A percentile compares a stretch with the other conserved stretches of the same genome.
Conservation (phyloP, 257 asterid genomes). For the Verbena officinalis region DNA sequence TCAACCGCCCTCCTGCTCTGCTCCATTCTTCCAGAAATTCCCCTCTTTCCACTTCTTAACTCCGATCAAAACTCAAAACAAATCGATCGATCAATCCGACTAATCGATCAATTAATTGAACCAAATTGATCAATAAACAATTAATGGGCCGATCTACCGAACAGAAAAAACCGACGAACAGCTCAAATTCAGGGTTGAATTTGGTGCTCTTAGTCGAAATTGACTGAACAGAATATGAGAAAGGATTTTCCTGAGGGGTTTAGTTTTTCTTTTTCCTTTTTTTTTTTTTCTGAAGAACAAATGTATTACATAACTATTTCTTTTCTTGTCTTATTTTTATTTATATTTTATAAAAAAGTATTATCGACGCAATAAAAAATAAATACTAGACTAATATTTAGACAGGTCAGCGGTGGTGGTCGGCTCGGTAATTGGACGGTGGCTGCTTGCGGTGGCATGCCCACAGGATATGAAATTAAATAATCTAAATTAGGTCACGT, state of each 20-base stretch:
- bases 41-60: not conserved
- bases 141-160: conserved; percentile 23
- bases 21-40: conserved; percentile 55
- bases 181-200: conserved; percentile 23
- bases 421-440: conserved; percentile 13
- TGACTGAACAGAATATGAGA: conserved; percentile 3
- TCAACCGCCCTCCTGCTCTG: conserved; percentile 99
- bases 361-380: not conserved
- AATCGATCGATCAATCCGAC: conserved; percentile 30
- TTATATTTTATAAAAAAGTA: not conserved
- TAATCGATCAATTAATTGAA: conserved; percentile 19
- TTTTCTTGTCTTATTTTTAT: not conserved
- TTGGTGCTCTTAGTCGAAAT: not conserved
- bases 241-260: conserved; percentile 20
- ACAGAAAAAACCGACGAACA: not conserved
- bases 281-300: not conserved
- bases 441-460: conserved; percentile 4
- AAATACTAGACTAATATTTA: not conserved
- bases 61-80: not conserved
- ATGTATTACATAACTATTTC: not conserved
- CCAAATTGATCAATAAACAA: too few species aligned
- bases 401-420: conserved; percentile 14
- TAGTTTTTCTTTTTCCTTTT: conserved; percentile 20
- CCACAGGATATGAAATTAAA: too few species aligned
- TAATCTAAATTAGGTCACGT: too few species aligned